Evolutionary conservation across 2,329 filamentous ascomycete species (phyloP), one percentile per base, ranked within the genome.

Genomic region (Cladobotryum mycophilum): DNA sequence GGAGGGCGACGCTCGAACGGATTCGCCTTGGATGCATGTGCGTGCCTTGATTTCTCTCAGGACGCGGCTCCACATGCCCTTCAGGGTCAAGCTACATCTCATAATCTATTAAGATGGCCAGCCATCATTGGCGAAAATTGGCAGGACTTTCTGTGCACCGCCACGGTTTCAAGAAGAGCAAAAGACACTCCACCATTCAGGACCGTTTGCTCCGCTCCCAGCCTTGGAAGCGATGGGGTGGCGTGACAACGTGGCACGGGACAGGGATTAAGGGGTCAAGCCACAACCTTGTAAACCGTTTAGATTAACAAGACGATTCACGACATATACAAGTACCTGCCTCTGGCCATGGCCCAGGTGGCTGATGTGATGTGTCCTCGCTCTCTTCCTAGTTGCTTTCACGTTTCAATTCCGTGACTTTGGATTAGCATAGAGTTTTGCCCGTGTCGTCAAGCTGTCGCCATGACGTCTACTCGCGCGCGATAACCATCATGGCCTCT

Each of bases 161-260:
- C 53, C 51, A 55, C 53, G 52, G 51, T 55, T 55, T 52, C 48
- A 46, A 47, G 30, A 14, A 18, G 40, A 30, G 8, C 40, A 42
- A 15, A 42, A n/a, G 17, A 11, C 14, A 30, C 14, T 34, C 30
- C 14, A n/a, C 14, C 42, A 8, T n/a, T 45, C 20, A n/a, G 42
- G 42, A 45, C 18, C 22, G 33, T 45, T 45, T 45, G 42, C 42
- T 45, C 42, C 42, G 42, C 25, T 45, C n/a, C 42, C 25, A 30
- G 20, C 25, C 40, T 42, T 15, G 14, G 40, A 15, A 22, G 17
- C 3, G 5, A 38, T 38, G 36, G 7, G 17, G 36, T 38, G 36
- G 36, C 36, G 14, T 38, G 36, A 17, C 36, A 38, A 41, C 44
- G 38, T 51, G 49, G 49, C 44, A 42, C n/a, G 13, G 36, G 17